A percentile compares a stretch with the other conserved stretches of the same genome.
Evolutionary conservation across 805 yeast species (phyloP).

Genomic region (Candida railenensis): DNA sequence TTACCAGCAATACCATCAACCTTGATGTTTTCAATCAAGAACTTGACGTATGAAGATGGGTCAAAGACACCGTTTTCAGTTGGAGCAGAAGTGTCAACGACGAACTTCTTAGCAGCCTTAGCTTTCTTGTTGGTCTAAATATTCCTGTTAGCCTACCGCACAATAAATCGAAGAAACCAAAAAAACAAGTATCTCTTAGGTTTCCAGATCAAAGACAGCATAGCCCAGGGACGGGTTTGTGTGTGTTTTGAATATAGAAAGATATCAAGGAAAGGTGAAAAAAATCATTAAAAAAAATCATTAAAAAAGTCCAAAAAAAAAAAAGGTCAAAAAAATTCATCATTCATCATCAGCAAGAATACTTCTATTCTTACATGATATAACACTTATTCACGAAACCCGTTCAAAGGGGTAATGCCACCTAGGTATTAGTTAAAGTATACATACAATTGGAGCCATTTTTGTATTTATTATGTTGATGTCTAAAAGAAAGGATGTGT

Average conservation of each 20-base stretch:
- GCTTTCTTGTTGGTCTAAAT: conserved; percentile 69
- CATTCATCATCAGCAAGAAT: not conserved
- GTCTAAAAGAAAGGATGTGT: conserved; percentile 6
- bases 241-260: conserved; percentile 10
- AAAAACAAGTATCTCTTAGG: conserved; percentile 7
- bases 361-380: not conserved
- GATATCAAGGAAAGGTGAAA: conserved; percentile 2
- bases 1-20: conserved; percentile 95
- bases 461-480: conserved; percentile 19
- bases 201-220: conserved; percentile 46
- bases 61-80: conserved; percentile 96
- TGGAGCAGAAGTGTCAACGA: conserved; percentile 96
- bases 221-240: conserved; percentile 48
- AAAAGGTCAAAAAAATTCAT: not conserved
- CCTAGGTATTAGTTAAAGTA: conserved; percentile 24
- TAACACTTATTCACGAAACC: conserved; percentile 17
- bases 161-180: conserved; percentile 24
- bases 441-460: conserved; percentile 95
- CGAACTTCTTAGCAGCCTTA: conserved; percentile 81
- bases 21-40: conserved; percentile 98
- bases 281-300: not conserved
- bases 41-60: conserved; percentile 96
- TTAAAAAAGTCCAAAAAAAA: not conserved
- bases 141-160: conserved; percentile 73
- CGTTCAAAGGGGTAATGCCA: conserved; percentile 33